A percentile compares a stretch with the other conserved stretches of the same genome.
Evolutionary conservation across 345 rosid genomes (phyloP).

Genomic region (Gossypium arboreum): DNA sequence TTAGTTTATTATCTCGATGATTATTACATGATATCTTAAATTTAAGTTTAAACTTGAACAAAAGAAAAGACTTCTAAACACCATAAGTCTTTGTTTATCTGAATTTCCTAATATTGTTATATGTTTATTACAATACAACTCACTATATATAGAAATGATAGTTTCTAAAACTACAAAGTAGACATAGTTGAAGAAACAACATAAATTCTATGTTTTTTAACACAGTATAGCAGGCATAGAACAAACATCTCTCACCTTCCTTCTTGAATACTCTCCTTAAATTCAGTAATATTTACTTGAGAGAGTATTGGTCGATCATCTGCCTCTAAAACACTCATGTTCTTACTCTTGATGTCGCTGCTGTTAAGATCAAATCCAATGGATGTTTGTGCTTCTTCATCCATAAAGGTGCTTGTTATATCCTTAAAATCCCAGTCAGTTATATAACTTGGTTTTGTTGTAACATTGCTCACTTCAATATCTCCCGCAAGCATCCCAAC

Average conservation of each 20-base stretch:
- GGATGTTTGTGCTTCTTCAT: not conserved
- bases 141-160: not conserved
- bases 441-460: slow-evolving; percentile 49
- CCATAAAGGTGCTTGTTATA: not conserved
- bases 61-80: too few species aligned
- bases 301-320: not conserved
- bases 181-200: not conserved
- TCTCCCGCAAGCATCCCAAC: slow-evolving; percentile 8
- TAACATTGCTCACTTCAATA: slow-evolving; percentile 34
- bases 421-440: slow-evolving; percentile 51
- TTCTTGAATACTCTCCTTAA: not conserved
- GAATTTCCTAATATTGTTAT: not conserved
- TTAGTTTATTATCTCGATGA: too few species aligned
- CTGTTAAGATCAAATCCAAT: not conserved
- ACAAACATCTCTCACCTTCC: not conserved
- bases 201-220: not conserved
- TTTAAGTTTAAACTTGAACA: too few species aligned
- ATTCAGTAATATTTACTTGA: not conserved
- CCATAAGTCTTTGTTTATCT: too few species aligned
- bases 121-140: not conserved
- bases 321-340: not conserved
- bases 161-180: not conserved
- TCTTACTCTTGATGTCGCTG: not conserved
- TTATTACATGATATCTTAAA: too few species aligned
- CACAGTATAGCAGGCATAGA: not conserved